Conservation (phyloP, 768 basidiomycete species). For the Cubamyces lactineus region DNA sequence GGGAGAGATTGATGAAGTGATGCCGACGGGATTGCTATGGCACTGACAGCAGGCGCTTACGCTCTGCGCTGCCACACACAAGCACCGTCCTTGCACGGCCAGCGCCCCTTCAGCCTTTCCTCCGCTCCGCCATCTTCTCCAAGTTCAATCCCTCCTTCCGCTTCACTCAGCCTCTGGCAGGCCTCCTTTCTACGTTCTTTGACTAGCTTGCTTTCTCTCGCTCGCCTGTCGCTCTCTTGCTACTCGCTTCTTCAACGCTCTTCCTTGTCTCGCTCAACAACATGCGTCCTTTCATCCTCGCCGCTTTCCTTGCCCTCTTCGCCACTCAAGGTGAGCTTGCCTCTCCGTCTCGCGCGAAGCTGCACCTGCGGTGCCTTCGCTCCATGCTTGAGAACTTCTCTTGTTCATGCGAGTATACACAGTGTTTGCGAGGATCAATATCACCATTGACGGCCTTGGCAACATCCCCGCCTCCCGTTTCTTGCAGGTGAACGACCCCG, state of each 20-base stretch:
- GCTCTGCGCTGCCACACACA: no score
- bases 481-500: constrained; percentile 42
- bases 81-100: not conserved
- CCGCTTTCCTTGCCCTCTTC: constrained; percentile 45
- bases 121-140: constrained; percentile 15
- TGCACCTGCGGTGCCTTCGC: no score
- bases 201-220: constrained; percentile 24
- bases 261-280: constrained; percentile 1
- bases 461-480: constrained; percentile 48
- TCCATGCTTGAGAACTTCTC: not conserved
- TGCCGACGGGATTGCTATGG: constrained; percentile 22
- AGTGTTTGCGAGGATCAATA: constrained; percentile 50
- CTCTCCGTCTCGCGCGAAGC: not conserved
- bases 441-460: constrained; percentile 45
- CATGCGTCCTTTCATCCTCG: constrained; percentile 29
- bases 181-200: constrained; percentile 28
- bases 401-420: not conserved
- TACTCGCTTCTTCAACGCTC: constrained; percentile 28
- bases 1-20: not conserved
- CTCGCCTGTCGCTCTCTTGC: constrained; percentile 18
- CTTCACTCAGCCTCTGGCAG: constrained; percentile 38
- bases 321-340: constrained; percentile 58
- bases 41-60: not conserved
- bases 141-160: constrained; percentile 22
- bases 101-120: constrained; percentile 2